phyloP scores from a whole-genome alignment of 179 eudicot species.

The Heliamphora pulchella region DNA sequence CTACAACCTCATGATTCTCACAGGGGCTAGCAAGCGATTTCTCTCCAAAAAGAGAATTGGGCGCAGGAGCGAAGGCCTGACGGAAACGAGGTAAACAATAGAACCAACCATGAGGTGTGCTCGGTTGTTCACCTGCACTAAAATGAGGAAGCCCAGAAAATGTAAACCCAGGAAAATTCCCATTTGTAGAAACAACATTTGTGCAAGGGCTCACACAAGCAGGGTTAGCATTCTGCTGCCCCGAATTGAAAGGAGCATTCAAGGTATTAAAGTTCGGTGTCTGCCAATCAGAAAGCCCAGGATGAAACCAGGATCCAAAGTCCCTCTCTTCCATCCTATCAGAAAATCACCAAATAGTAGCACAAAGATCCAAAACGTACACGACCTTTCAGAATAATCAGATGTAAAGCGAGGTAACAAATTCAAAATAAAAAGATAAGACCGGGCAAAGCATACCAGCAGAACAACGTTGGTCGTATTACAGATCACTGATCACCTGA shows the following conservation, averaged over 20 bases:
- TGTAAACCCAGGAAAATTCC: slow-evolving; percentile 25
- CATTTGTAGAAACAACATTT: slow-evolving; percentile 28
- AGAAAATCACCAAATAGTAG: slow-evolving; percentile 37
- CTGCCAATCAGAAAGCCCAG: slow-evolving; percentile 32
- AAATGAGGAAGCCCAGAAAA: slow-evolving; percentile 27
- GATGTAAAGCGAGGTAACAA: neutral
- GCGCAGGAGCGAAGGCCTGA: slow-evolving; percentile 34
- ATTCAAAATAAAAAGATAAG: neutral
- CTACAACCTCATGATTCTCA: slow-evolving; percentile 16
- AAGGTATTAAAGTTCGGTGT: slow-evolving; percentile 31
- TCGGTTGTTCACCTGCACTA: slow-evolving; percentile 29
- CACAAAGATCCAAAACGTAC: slow-evolving; percentile 11
- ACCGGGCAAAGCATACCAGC: slow-evolving; percentile 31
- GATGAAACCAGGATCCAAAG: slow-evolving; percentile 44
- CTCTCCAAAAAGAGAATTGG: slow-evolving; percentile 19
- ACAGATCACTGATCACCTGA: slow-evolving; percentile 34
- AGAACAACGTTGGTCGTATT: slow-evolving; percentile 22
- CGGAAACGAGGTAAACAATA: slow-evolving; percentile 40
- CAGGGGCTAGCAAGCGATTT: slow-evolving; percentile 15
- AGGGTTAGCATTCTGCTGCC: slow-evolving; percentile 32
- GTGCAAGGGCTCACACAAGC: slow-evolving; percentile 32
- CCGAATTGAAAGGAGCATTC: slow-evolving; percentile 31
- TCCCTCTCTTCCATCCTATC: slow-evolving; percentile 71
- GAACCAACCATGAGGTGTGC: slow-evolving; percentile 47
- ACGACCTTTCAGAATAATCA: neutral